phyloP scores from a whole-genome alignment of 2,329 filamentous ascomycete species.

The Trichoderma atrobrunneum region DNA sequence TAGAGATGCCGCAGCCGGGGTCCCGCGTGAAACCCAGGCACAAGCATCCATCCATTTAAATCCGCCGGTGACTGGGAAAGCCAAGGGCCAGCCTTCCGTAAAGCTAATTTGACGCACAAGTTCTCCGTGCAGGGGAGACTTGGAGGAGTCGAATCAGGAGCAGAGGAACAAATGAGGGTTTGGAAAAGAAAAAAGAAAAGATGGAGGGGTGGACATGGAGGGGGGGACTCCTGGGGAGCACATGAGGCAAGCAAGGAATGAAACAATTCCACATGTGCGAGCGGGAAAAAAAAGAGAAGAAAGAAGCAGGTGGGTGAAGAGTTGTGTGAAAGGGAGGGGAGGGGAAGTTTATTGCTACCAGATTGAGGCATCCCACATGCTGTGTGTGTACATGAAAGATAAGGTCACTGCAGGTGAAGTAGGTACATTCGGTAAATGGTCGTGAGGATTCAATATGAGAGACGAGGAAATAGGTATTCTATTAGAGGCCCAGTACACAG shows the following conservation, averaged over 20 bases:
- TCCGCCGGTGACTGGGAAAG: not conserved
- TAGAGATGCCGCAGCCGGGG: slow-evolving; percentile 4
- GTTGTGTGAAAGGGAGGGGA: not conserved
- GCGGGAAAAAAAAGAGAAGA: not conserved
- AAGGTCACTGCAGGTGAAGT: not conserved
- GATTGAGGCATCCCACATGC: not conserved
- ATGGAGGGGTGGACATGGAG: not conserved
- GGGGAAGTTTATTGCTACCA: not conserved
- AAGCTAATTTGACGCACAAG: slow-evolving; percentile 6
- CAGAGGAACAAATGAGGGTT: not conserved
- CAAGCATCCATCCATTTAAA: slow-evolving; percentile 1
- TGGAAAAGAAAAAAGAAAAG: not conserved
- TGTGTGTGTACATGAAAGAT: not conserved
- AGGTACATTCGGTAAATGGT: not conserved
- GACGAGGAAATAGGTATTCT: not conserved
- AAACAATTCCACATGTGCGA: not conserved
- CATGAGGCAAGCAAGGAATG: not conserved
- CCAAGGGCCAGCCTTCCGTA: not conserved
- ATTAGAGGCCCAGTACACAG: not conserved
- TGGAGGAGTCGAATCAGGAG: not conserved
- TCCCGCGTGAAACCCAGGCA: slow-evolving; percentile 15
- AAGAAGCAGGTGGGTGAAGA: not conserved
- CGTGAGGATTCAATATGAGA: not conserved
- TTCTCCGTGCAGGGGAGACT: slow-evolving; percentile 6
- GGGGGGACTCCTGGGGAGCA: not conserved